Evolutionary conservation across 305 asterid species (phyloP), one percentile per base, ranked within the genome.

Genomic region (Fraxinus baroniana): DNA sequence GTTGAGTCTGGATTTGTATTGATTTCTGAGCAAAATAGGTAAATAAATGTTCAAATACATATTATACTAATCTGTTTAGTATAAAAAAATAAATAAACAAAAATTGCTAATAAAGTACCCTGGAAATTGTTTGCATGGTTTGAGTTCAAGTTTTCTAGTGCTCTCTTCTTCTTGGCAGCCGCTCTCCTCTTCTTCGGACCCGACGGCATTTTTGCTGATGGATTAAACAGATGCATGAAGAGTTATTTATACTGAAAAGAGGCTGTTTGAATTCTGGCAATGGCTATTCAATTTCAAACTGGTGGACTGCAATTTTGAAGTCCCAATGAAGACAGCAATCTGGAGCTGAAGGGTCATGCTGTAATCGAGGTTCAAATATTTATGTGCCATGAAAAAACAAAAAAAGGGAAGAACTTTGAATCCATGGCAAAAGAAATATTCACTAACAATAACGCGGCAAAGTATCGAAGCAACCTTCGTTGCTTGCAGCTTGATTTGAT

Each of bases 101-200:
- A 15, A 49, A 49, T 49, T 46, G 57, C 17, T 12, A 10, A 33
- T 17, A 49, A 41, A 5, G 33, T 85, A 85, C 86, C 86, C n/a
- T 70, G 13, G 33, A 3, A 12, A 17, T 41, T 9, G 0, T 30
- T 4, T 8, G 76, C 66, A 30, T 6, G 3, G 10, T 41, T 55
- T 5, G 70, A 13, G 57, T 64, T 46, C 22, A 30, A 6, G 5
- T 26, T 15, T 9, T 46, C 76, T 41, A n/a, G 2, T 9, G 17
- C 5, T 60, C 77, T 77, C 7, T 78, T 86, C 79, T 49, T 86
- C 87, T 37, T 81, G 24, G 83, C 80, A 81, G 87, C 74, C 81
- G 87, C 77, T 86, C 79, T 83, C 79, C 89, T 80, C 52, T 81
- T 86, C 73, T 81, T 86, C 33, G 87, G 2, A 52, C 89, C 89